Conservation (phyloP, 2,329 filamentous ascomycete species). For the Phaeoacremonium minimum region DNA sequence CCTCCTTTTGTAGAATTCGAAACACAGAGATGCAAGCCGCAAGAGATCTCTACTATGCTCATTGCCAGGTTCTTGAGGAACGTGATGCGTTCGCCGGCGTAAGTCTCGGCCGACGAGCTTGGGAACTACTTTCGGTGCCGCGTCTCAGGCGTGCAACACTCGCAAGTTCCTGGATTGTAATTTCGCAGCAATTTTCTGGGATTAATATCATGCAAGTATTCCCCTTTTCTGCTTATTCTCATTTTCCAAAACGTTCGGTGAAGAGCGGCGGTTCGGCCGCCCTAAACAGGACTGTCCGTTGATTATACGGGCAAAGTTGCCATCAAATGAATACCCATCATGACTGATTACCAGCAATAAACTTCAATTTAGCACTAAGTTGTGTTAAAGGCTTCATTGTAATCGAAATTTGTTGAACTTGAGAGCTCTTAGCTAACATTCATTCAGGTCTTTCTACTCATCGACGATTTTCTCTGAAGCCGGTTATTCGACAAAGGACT, state of each 20-base stretch:
- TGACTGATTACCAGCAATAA: too few species aligned
- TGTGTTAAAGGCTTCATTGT: too few species aligned
- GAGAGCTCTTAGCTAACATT: conserved; percentile 29
- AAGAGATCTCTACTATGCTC: conserved; percentile 60
- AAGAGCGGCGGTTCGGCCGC: too few species aligned
- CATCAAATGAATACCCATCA: too few species aligned
- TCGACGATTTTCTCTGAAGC: conserved; percentile 43
- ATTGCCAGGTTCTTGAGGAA: conserved; percentile 61
- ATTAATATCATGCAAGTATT: conserved; percentile 4
- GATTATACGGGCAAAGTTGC: too few species aligned
- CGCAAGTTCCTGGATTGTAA: conserved; percentile 76
- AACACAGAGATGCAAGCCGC: conserved; percentile 52
- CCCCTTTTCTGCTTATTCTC: background rate
- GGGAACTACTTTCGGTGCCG: conserved; percentile 64
- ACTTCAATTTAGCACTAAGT: too few species aligned
- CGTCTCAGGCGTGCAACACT: conserved; percentile 67
- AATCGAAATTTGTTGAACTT: too few species aligned
- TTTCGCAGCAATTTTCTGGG: conserved; percentile 43
- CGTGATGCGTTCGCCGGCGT: conserved; percentile 39
- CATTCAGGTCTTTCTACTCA: conserved; percentile 45
- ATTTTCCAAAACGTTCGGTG: too few species aligned
- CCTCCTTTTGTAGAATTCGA: conserved; percentile 46
- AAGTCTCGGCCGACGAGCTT: conserved; percentile 58
- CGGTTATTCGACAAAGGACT: conserved; percentile 30
- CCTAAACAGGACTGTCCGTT: too few species aligned